Evolutionary conservation across 2,329 filamentous ascomycete genomes (phyloP).

Genomic region (Chaetomium globosum): DNA sequence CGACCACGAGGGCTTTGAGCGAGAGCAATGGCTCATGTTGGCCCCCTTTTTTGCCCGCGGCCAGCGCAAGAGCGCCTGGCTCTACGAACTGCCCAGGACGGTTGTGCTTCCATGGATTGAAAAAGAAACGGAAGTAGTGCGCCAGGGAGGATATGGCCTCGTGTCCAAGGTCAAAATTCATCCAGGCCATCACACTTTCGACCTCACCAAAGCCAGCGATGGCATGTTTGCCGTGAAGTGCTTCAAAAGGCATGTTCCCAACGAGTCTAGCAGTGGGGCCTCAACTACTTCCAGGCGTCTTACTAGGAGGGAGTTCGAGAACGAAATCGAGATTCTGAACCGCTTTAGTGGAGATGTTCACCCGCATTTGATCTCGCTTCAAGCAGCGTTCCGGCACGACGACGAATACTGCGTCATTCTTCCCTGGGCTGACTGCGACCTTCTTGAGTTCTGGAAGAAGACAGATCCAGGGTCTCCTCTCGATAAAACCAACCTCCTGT

Average conservation of each 20-base stretch:
- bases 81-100: neutral
- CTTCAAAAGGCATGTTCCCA: neutral
- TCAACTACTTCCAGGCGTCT: neutral
- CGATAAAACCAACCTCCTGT: neutral
- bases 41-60: neutral
- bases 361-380: neutral
- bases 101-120: neutral
- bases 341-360: neutral
- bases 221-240: neutral
- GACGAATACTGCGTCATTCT: neutral
- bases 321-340: neutral
- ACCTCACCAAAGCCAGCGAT: neutral
- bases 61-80: neutral
- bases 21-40: neutral
- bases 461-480: neutral
- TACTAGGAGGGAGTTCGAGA: neutral
- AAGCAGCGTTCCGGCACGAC: neutral
- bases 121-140: neutral
- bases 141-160: neutral
- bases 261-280: neutral
- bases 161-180: neutral
- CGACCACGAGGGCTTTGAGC: neutral
- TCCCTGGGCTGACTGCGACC: neutral
- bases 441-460: neutral
- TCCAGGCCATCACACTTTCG: neutral